Evolutionary conservation across 306 rosid genomes (phyloP), one percentile per base, ranked within the genome.

Genomic region (Neltuma alba): DNA sequence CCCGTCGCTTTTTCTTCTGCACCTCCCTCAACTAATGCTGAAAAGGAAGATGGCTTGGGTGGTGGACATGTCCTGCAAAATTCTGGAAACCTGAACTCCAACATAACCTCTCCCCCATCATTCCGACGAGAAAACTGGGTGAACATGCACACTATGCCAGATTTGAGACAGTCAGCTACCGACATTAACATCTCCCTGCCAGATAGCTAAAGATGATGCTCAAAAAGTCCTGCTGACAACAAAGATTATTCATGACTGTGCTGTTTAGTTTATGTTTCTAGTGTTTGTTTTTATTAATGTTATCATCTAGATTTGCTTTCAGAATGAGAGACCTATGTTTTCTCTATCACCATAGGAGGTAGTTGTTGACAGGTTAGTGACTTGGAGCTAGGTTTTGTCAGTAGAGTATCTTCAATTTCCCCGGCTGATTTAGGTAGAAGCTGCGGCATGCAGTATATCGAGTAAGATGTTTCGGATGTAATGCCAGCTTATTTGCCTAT

Each of bases 151-250:
- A 31, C 91, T 2, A 69, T 91, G 84, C 88, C 86, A 14, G 97
- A 91, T 65, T 75, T 90, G 2, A 89, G 97, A 83, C 91, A 85
- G 73, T 63, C 92, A 0, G 86, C 90, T 4, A 91, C 97, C 14
- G 96, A 92, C 78, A 91, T 92, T 79, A 92, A 92, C 85, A 89
- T 92, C 83, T 90, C 97, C 71, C 79, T 92, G 76, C 97, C 93
- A 3, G 93, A 89, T 78, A 82, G 82, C 75, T 89, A 82, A 87
- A 77, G 52, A 52, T 68, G 76, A 74, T 61, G 77, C 72, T 65
- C n/a, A 64, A 28, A 28, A 15, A 63, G 31, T 13, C 76, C 66
- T 67, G 81, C 89, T 86, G 96, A 89, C 65, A 25, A 27, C 86
- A 57, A 63, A 37, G 41, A 42, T 21, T 36, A 75, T 79, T 80